These are phyloP conservation scores for Daldinia sp. DNA, from an alignment of 2,329 filamentous ascomycete species.

Conservation along the genomic window DNA sequence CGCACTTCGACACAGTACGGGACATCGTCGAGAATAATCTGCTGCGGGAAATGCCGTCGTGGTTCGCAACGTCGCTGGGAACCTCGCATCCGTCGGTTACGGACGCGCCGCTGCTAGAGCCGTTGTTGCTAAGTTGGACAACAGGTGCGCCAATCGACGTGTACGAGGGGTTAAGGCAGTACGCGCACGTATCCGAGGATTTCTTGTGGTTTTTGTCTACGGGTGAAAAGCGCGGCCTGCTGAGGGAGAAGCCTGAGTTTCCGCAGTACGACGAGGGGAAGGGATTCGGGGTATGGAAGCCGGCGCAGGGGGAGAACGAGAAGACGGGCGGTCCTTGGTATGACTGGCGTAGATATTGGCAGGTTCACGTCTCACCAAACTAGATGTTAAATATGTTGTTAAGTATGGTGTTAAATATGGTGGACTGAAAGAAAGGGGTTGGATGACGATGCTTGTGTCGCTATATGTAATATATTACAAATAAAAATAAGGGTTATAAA, in stretches of 20 bases:
- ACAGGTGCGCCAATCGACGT: constrained; percentile 68
- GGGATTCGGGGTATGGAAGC: constrained; percentile 48
- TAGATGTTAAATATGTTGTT: background rate
- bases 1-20: constrained; percentile 70
- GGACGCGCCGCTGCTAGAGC: constrained; percentile 71
- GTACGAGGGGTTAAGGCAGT: constrained; percentile 64
- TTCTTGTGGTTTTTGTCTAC: constrained; percentile 61
- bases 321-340: constrained; percentile 47
- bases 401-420: background rate
- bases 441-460: background rate
- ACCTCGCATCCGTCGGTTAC: constrained; percentile 71
- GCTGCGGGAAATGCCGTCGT: constrained; percentile 54
- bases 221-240: constrained; percentile 55
- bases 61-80: constrained; percentile 64
- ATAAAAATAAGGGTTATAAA: background rate
- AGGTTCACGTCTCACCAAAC: constrained; percentile 44
- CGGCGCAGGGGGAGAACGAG: constrained; percentile 44
- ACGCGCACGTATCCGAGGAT: constrained; percentile 65
- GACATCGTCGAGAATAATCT: constrained; percentile 60
- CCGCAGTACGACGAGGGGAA: constrained; percentile 51
- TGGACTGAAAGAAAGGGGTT: background rate
- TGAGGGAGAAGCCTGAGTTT: constrained; percentile 58
- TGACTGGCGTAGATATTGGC: constrained; percentile 52
- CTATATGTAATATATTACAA: background rate
- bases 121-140: constrained; percentile 65